phyloP scores from a whole-genome alignment of 495 filamentous ascomycete genomes.

The Penicillium atrosanguineum region DNA sequence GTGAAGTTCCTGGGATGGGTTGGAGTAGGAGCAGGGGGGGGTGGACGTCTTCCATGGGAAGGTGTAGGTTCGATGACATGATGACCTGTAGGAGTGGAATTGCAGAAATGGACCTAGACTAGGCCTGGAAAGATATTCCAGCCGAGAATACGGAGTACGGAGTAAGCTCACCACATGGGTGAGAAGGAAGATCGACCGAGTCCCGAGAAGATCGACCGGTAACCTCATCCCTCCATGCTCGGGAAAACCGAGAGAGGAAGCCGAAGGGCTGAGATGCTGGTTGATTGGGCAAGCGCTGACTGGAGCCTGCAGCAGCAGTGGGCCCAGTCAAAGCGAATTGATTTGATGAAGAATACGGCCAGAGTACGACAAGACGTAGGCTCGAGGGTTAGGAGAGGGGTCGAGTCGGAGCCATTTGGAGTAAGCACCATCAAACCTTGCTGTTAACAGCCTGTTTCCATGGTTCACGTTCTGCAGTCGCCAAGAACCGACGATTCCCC shows the following conservation, averaged over 20 bases:
- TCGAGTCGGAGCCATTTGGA: slow-evolving; percentile 10
- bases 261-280: too few relatives aligned
- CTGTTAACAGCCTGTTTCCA: not conserved
- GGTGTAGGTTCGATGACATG: not conserved
- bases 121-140: not conserved
- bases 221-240: not conserved
- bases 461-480: slow-evolving; percentile 7
- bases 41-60: not conserved
- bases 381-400: too few relatives aligned
- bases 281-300: too few relatives aligned
- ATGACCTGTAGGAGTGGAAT: not conserved
- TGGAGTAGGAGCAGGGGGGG: not conserved
- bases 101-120: too few relatives aligned
- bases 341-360: slow-evolving; percentile 1
- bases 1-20: not conserved
- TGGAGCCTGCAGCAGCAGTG: too few relatives aligned
- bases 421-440: not conserved
- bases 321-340: not conserved
- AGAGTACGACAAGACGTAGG: slow-evolving; percentile 5
- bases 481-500: not conserved
- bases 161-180: slow-evolving; percentile 5
- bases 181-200: too few relatives aligned
- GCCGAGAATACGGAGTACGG: not conserved
- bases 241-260: not conserved
- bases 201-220: too few relatives aligned